phyloP scores from a whole-genome alignment of 768 basidiomycete species.

The Collybiopsis confluens region DNA sequence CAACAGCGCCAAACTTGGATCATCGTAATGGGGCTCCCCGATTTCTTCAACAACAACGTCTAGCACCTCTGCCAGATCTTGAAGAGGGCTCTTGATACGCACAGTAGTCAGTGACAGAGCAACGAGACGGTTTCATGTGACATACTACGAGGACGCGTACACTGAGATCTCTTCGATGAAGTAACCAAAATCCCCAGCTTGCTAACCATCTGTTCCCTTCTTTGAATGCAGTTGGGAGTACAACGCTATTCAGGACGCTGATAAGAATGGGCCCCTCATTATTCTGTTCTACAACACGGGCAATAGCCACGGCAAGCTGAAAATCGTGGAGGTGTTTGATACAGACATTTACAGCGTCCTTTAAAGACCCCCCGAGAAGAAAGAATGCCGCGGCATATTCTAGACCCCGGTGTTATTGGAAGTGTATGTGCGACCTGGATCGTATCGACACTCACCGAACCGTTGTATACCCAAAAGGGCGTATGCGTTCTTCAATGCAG shows the following conservation, averaged over 20 bases:
- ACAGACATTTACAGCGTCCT: conserved; percentile 91
- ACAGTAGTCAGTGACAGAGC: background rate
- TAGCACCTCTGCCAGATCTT: conserved; percentile 60
- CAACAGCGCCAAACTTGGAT: conserved; percentile 86
- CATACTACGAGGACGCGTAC: conserved; percentile 83
- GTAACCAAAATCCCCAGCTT: conserved; percentile 95
- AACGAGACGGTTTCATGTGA: background rate
- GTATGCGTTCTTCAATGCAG: conserved; percentile 95
- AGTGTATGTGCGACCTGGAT: background rate
- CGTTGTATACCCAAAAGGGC: conserved; percentile 87
- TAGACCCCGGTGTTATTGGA: conserved; percentile 24
- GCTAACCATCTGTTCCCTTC: conserved; percentile 91
- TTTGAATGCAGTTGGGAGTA: conserved; percentile 80
- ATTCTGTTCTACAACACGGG: conserved; percentile 78
- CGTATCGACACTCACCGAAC: conserved; percentile 59
- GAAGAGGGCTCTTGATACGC: conserved; percentile 65
- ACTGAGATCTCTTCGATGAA: conserved; percentile 83
- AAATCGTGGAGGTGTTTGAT: conserved; percentile 85
- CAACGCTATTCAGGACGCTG: conserved; percentile 64
- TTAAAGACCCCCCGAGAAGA: conserved; percentile 80
- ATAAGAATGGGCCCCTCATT: conserved; percentile 76
- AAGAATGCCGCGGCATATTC: conserved; percentile 99
- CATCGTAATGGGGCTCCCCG: conserved; percentile 86
- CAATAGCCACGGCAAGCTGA: conserved; percentile 84
- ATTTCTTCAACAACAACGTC: conserved; percentile 58